Conservation (phyloP, 768 basidiomycete species). For the Lentinus tigrinus region DNA sequence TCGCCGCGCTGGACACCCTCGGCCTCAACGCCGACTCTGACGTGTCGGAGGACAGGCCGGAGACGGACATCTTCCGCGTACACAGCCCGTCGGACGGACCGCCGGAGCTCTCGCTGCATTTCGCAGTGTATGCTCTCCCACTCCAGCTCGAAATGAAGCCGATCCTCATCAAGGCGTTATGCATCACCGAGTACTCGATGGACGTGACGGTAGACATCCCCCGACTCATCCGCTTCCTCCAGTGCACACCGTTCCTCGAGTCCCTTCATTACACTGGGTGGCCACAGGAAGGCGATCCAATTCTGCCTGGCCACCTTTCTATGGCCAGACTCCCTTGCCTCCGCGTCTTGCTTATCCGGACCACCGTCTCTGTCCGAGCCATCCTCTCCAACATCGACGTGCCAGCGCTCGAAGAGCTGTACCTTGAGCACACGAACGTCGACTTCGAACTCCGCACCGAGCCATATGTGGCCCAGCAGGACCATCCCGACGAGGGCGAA, state of each 20-base stretch:
- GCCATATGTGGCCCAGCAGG: conserved; percentile 18
- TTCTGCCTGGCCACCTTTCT: conserved; percentile 26
- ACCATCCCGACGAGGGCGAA: conserved; percentile 55
- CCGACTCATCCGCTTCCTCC: conserved; percentile 59
- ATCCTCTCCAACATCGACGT: conserved; percentile 64
- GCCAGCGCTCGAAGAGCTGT: conserved; percentile 58
- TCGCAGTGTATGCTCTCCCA: conserved; percentile 53
- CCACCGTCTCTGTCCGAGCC: conserved; percentile 61
- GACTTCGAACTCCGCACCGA: conserved; percentile 41
- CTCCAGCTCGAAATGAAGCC: conserved; percentile 40
- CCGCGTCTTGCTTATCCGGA: conserved; percentile 53
- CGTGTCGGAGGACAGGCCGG: conserved; percentile 10
- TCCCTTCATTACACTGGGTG: conserved; percentile 56
- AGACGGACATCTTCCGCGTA: conserved; percentile 8
- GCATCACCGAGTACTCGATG: conserved; percentile 49
- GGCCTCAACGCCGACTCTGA: conserved; percentile 12
- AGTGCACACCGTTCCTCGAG: conserved; percentile 60
- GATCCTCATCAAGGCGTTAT: conserved; percentile 55
- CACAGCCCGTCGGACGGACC: conserved; percentile 7
- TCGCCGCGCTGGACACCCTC: conserved; percentile 10
- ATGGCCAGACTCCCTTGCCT: conserved; percentile 57
- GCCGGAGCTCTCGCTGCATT: conserved; percentile 39
- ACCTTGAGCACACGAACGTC: conserved; percentile 66
- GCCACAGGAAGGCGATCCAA: conserved; percentile 42
- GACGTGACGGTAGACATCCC: conserved; percentile 42